A percentile compares a stretch with the other conserved stretches of the same genome.
These are phyloP conservation scores for Theobroma cacao DNA, from an alignment of 345 rosid genomes.

Conservation along the genomic window DNA sequence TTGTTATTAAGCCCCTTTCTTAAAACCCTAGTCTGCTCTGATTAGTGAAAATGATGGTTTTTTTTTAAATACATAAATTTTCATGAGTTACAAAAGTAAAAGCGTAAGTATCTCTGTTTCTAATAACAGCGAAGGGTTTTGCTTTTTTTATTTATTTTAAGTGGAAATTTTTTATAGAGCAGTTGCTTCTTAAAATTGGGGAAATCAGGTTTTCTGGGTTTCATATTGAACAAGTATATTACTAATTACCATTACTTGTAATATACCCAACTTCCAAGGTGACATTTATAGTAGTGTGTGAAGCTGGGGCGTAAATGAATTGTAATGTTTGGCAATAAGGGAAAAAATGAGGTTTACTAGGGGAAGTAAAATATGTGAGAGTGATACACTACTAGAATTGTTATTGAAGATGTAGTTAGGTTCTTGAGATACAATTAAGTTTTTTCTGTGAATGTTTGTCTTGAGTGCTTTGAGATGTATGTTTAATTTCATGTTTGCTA, in stretches of 20 bases:
- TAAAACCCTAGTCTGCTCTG: conserved; percentile 7
- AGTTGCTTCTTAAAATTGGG: background rate
- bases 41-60: background rate
- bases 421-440: background rate
- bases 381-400: background rate
- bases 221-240: background rate
- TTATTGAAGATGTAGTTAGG: background rate
- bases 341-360: background rate
- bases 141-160: background rate
- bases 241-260: too few relatives aligned
- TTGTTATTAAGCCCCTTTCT: background rate
- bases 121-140: background rate
- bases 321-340: background rate
- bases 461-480: background rate
- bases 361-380: background rate
- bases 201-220: background rate
- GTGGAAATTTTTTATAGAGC: background rate
- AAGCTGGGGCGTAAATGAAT: background rate
- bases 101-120: background rate
- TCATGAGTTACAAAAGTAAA: background rate
- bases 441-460: background rate
- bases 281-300: background rate
- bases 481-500: background rate
- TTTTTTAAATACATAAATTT: background rate
- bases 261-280: background rate